Evolutionary conservation across 1,284 basidiomycete genomes (phyloP).

Genomic region (Microbotryum lychnidis-dioicae): DNA sequence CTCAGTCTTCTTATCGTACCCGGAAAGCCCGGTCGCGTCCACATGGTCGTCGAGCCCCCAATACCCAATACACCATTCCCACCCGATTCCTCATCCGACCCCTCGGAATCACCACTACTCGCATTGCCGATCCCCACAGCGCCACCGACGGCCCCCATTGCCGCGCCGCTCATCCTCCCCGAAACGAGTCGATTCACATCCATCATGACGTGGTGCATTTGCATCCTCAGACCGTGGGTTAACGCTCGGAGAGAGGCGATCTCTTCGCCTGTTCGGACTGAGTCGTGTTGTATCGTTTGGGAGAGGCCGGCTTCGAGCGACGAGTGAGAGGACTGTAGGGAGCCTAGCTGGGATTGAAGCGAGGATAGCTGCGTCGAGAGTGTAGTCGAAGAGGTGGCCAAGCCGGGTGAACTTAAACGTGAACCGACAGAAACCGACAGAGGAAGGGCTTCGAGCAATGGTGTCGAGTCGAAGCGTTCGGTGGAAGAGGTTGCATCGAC

Average conservation of each 20-base stretch:
- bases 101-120: too few species aligned
- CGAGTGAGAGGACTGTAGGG: conserved; percentile 4
- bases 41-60: too few species aligned
- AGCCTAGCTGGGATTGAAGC: not conserved
- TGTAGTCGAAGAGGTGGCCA: not conserved
- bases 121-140: too few species aligned
- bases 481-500: not conserved
- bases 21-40: too few species aligned
- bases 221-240: conserved; percentile 13
- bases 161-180: too few species aligned
- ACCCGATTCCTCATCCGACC: too few species aligned
- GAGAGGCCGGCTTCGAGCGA: conserved; percentile 12
- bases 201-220: conserved; percentile 12
- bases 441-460: not conserved
- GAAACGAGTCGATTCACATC: too few species aligned
- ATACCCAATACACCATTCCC: too few species aligned
- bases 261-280: conserved; percentile 13
- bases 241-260: conserved; percentile 8
- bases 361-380: conserved; percentile 1
- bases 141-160: too few species aligned
- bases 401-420: not conserved
- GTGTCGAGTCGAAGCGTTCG: not conserved
- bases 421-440: not conserved
- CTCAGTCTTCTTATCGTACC: too few species aligned
- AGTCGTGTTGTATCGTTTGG: conserved; percentile 8